phyloP scores from a whole-genome alignment of 345 rosid genomes.

The Pistacia atlantica region DNA sequence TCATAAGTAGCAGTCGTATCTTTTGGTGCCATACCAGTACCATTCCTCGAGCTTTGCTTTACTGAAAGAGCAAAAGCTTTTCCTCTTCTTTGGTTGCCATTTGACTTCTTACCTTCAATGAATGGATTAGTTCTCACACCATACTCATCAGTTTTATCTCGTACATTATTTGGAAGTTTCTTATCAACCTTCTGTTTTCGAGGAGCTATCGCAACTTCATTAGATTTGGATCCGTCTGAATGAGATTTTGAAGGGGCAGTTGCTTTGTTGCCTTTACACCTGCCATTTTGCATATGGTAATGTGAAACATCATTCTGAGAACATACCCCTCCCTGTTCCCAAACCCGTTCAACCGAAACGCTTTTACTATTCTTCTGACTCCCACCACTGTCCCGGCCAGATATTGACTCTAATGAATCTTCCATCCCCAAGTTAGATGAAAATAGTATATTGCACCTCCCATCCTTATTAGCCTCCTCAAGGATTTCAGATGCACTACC shows the following conservation, averaged over 20 bases:
- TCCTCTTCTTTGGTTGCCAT: constrained; percentile 27
- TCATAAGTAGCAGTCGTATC: constrained; percentile 26
- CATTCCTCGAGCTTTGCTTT: constrained; percentile 33
- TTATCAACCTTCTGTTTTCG: constrained; percentile 25
- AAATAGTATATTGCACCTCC: constrained; percentile 16
- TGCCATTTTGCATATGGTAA: constrained; percentile 22
- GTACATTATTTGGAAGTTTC: constrained; percentile 22
- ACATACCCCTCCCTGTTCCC: constrained; percentile 13
- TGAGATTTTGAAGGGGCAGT: constrained; percentile 23
- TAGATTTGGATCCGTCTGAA: constrained; percentile 16
- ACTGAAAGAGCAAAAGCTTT: constrained; percentile 12
- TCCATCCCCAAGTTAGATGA: constrained; percentile 23
- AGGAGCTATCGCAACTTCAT: constrained; percentile 21
- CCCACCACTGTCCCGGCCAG: constrained; percentile 28
- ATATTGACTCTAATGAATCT: constrained; percentile 33
- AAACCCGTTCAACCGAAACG: constrained; percentile 25
- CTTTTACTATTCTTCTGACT: constrained; percentile 28
- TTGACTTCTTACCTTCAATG: constrained; percentile 42
- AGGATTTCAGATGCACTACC: constrained; percentile 28
- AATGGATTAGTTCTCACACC: constrained; percentile 34
- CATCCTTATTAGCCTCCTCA: constrained; percentile 26
- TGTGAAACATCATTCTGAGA: constrained; percentile 6
- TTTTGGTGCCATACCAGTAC: constrained; percentile 31
- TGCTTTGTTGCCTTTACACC: constrained; percentile 19
- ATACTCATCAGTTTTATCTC: constrained; percentile 21